phyloP scores from a whole-genome alignment of 805 yeast species.

The Metschnikowia colocasiae region DNA sequence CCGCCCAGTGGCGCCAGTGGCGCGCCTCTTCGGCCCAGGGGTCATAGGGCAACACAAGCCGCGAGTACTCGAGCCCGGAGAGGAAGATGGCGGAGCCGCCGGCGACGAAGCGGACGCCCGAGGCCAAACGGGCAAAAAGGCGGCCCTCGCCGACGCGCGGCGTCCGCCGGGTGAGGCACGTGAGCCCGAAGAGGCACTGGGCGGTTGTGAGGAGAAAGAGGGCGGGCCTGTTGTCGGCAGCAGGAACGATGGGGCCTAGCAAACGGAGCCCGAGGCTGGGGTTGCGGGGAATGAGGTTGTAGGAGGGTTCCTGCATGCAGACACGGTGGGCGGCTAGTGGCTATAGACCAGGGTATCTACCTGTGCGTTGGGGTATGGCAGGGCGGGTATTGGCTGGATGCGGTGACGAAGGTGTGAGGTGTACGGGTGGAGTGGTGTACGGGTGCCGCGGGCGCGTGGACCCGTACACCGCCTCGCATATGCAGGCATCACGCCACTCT shows the following conservation, averaged over 20 bases:
- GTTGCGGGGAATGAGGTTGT: slow-evolving; percentile 19
- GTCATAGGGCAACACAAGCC: slow-evolving; percentile 48
- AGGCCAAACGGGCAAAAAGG: slow-evolving; percentile 8
- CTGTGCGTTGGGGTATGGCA: no score
- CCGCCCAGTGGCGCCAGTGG: slow-evolving; percentile 48
- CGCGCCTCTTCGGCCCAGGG: slow-evolving; percentile 74
- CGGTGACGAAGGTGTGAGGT: no score
- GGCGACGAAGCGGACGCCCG: slow-evolving; percentile 8
- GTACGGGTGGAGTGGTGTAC: no score
- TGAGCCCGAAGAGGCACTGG: slow-evolving; percentile 50
- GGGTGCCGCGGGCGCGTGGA: no score
- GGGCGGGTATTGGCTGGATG: background rate
- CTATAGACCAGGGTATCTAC: no score
- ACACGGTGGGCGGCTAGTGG: background rate
- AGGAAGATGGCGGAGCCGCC: slow-evolving; percentile 44
- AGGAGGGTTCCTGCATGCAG: background rate
- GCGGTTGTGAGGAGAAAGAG: slow-evolving; percentile 48
- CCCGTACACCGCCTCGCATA: no score
- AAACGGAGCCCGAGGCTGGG: slow-evolving; percentile 59
- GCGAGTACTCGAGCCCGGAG: slow-evolving; percentile 52
- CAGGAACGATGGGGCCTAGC: slow-evolving; percentile 75
- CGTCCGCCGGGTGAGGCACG: slow-evolving; percentile 12
- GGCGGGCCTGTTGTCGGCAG: slow-evolving; percentile 59
- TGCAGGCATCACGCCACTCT: no score
- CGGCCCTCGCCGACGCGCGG: slow-evolving; percentile 14